A percentile compares a stretch with the other conserved stretches of the same genome.
phyloP scores from a whole-genome alignment of 805 yeast species.

The Vanderwaltozyma polyspora region DNA sequence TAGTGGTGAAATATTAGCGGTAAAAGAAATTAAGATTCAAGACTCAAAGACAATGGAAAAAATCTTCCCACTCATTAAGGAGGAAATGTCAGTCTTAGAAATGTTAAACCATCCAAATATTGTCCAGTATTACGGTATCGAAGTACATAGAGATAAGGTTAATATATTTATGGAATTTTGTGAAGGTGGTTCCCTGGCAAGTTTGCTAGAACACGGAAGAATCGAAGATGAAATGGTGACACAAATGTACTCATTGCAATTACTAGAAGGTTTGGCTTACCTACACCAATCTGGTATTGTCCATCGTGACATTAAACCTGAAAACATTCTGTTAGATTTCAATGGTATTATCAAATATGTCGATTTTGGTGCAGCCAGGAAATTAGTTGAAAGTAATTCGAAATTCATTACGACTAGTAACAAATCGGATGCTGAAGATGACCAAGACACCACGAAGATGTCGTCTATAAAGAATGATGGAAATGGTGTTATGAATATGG shows the following conservation, averaged over 20 bases:
- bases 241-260: slow-evolving; percentile 80
- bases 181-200: slow-evolving; percentile 87
- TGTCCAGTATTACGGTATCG: slow-evolving; percentile 94
- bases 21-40: slow-evolving; percentile 85
- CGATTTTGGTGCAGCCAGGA: slow-evolving; percentile 96
- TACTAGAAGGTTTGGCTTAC: slow-evolving; percentile 92
- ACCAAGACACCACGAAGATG: slow-evolving; percentile 4
- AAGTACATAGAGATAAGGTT: slow-evolving; percentile 90
- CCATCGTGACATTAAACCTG: slow-evolving; percentile 97
- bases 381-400: slow-evolving; percentile 49
- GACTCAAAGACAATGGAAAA: slow-evolving; percentile 76
- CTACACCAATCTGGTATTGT: slow-evolving; percentile 89
- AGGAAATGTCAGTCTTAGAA: slow-evolving; percentile 93
- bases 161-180: slow-evolving; percentile 96
- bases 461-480: slow-evolving; percentile 10
- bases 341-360: slow-evolving; percentile 90
- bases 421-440: not conserved
- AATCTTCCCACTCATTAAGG: slow-evolving; percentile 80
- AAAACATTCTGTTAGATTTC: slow-evolving; percentile 79
- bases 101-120: slow-evolving; percentile 93
- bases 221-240: slow-evolving; percentile 91
- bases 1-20: slow-evolving; percentile 94
- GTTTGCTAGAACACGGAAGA: slow-evolving; percentile 78
- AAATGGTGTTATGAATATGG: slow-evolving; percentile 24
- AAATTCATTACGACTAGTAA: slow-evolving; percentile 19